Percentiles rank a stretch among this genome's conserved stretches.
phyloP scores from a whole-genome alignment of 2,329 filamentous ascomycete species.

The Penicillium polonicum region DNA sequence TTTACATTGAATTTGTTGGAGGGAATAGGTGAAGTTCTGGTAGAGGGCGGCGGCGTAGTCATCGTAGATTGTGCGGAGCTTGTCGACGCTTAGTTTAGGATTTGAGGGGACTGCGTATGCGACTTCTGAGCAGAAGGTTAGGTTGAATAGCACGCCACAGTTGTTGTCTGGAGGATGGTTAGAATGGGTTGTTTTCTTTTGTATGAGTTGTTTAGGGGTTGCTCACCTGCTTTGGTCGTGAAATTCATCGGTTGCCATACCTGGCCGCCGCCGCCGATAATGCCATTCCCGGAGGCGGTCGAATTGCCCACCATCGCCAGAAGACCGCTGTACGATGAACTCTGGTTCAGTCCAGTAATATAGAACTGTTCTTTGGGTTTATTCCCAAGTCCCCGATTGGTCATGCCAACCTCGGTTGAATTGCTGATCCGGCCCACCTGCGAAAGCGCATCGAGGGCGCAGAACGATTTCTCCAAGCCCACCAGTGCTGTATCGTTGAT shows the following conservation, averaged over 20 bases:
- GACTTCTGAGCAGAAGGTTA: constrained; percentile 84
- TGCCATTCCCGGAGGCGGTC: constrained; percentile 54
- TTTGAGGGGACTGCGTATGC: constrained; percentile 91
- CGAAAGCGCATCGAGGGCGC: constrained; percentile 69
- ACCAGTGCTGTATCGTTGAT: constrained; percentile 57
- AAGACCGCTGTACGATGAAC: constrained; percentile 69
- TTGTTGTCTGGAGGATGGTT: constrained; percentile 61
- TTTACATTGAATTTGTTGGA: constrained; percentile 84
- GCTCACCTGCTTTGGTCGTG: constrained; percentile 70
- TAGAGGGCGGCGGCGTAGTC: constrained; percentile 68
- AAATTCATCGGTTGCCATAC: constrained; percentile 74
- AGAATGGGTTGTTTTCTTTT: not conserved
- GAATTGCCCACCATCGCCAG: constrained; percentile 63
- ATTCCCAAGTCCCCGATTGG: constrained; percentile 62
- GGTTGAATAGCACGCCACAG: constrained; percentile 80
- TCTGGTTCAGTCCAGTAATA: constrained; percentile 69
- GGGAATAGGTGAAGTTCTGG: constrained; percentile 73
- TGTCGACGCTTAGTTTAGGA: constrained; percentile 59
- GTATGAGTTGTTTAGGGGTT: not conserved
- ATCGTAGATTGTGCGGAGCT: constrained; percentile 75
- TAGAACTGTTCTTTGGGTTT: constrained; percentile 87
- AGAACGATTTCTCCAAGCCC: constrained; percentile 77
- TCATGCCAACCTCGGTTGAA: constrained; percentile 64
- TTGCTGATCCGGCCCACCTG: constrained; percentile 62
- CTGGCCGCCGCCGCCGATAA: constrained; percentile 69